Percentiles rank a stretch among this genome's conserved stretches.
Evolutionary conservation across 106 monocot genomes (phyloP).

Genomic region (Chionographis japonica): DNA sequence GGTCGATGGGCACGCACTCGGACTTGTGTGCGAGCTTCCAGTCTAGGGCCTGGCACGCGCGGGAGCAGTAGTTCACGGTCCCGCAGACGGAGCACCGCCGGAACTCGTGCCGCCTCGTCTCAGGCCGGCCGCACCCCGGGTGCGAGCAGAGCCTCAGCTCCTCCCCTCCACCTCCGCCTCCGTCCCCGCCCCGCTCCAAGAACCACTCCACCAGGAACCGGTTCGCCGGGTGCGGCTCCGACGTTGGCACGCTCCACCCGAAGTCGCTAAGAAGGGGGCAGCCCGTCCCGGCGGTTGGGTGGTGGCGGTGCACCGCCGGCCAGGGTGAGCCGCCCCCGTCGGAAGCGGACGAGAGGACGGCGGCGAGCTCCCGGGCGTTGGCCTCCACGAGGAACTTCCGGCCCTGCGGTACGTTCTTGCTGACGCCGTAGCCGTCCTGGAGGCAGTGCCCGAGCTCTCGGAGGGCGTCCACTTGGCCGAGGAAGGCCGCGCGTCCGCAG

Average conservation of each 20-base stretch:
- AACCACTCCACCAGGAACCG: constrained; percentile 75
- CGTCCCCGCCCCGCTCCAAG: constrained; percentile 7
- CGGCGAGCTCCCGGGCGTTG: constrained; percentile 43
- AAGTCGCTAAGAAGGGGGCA: constrained; percentile 44
- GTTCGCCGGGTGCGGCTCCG: constrained; percentile 61
- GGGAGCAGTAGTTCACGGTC: constrained; percentile 54
- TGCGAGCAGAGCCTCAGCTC: constrained; percentile 50
- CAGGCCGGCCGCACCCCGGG: constrained; percentile 47
- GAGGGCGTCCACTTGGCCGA: constrained; percentile 56
- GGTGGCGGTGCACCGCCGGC: no score
- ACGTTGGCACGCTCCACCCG: constrained; percentile 39
- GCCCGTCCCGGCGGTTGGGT: neutral
- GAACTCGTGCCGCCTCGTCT: constrained; percentile 69
- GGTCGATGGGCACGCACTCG: constrained; percentile 33
- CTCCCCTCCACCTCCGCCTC: neutral
- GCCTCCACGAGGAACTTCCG: constrained; percentile 48
- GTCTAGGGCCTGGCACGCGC: constrained; percentile 63
- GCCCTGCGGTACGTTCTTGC: constrained; percentile 42
- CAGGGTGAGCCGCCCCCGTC: neutral
- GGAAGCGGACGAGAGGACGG: constrained; percentile 1
- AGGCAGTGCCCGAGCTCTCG: constrained; percentile 73
- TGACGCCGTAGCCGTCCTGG: constrained; percentile 67
- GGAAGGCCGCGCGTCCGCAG: constrained; percentile 43
- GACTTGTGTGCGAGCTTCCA: constrained; percentile 48
- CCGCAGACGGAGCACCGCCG: constrained; percentile 62